Base-by-base conservation (phyloP, 768 basidiomycete species). In the Pleurotus eryngii region DNA sequence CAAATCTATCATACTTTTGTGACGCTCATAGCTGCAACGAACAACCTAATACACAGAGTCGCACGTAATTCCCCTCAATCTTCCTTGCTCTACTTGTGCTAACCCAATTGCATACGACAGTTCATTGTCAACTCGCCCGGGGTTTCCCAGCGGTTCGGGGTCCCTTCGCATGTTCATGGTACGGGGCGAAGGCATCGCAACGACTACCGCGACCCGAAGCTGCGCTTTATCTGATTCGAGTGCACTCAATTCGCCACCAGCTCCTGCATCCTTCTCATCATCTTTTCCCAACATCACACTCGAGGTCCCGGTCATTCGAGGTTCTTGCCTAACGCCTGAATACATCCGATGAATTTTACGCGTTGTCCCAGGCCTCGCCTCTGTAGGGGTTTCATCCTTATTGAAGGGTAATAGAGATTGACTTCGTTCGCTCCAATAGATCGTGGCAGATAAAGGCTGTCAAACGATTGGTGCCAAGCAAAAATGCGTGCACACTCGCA, bases 111-210 rank as follows among this genome's bases (percentile, higher is more conserved):
- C 63, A 63, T 68, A 72, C 42, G 67, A 57, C 55, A 58, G 38
- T 14, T 58, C 18, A 18, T 59, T 54, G 40, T 54, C 51, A 56
- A 26, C 26, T 35, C 53, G 42, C 40, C 27, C 30, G 15, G 43
- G 20, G 46, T 55, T 43, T 58, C 57, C 20, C 11, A 45, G 15
- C 61, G 47, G 43, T 57, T 48, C 49, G 51, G 49, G 51, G 38
- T 24, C 55, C 47, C 59, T 58, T 38, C n/a, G 30, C 39, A 11
- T 15, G 18, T 22, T 20, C 45, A 64, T 22, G 59, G 30, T 51
- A 56, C 65, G 59, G 55, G 61, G 64, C 5, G 60, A 66, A 12
- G 81, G 77, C 75, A 81, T 76, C 6, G 71, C 63, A 46, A 81
- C 70, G 12, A 73, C 60, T 15, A 80, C 72, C 3, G 74, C 71